Conservation (phyloP, 2,329 filamentous ascomycete species). For the Tolypocladium tropicale region DNA sequence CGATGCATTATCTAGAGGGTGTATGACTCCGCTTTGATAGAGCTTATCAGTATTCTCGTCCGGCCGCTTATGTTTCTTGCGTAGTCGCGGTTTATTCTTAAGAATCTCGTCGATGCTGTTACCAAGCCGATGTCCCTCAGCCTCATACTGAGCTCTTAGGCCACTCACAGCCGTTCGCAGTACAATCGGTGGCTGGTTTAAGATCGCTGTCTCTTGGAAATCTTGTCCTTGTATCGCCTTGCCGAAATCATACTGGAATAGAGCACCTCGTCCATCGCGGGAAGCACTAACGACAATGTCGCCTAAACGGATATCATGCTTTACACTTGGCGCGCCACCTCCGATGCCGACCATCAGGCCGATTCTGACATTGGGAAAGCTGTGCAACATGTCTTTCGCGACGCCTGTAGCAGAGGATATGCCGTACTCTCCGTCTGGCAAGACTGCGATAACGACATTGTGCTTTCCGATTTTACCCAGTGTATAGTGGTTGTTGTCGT, state of each 20-base stretch:
- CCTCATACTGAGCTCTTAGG: background rate
- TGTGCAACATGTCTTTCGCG: conserved; percentile 14
- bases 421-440: conserved; percentile 5
- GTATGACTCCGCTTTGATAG: too few relatives aligned
- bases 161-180: background rate
- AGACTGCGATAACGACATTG: conserved; percentile 7
- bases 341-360: conserved; percentile 6
- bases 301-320: conserved; percentile 20
- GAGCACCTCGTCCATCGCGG: background rate
- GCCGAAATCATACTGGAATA: conserved; percentile 14
- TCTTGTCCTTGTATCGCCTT: conserved; percentile 6
- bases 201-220: conserved; percentile 3
- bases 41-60: too few relatives aligned
- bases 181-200: conserved; percentile 8
- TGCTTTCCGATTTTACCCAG: conserved; percentile 7
- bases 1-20: too few relatives aligned
- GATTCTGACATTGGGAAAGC: conserved; percentile 17
- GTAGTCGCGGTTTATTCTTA: background rate
- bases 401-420: conserved; percentile 9
- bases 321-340: conserved; percentile 20
- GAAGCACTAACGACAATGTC: conserved; percentile 11
- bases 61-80: too few relatives aligned
- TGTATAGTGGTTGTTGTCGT: conserved; percentile 6
- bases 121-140: background rate
- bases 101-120: background rate